phyloP scores from a whole-genome alignment of 164 flowering plant species.

The Vitis rotundifolia region DNA sequence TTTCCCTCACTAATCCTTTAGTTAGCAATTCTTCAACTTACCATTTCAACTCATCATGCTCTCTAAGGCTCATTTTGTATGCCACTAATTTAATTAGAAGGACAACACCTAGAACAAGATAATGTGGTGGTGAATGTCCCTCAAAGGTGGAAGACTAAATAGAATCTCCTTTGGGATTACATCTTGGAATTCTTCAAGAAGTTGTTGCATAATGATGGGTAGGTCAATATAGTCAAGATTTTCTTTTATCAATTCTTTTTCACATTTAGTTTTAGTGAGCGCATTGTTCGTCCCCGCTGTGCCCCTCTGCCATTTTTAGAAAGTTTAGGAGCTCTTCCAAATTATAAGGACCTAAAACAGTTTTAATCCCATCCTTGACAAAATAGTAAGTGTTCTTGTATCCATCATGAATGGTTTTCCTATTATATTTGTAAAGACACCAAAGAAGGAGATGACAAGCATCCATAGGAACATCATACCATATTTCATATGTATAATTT shows the following conservation, averaged over 20 bases:
- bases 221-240: not conserved
- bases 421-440: not conserved
- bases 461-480: not conserved
- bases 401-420: not conserved
- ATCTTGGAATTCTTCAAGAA: not conserved
- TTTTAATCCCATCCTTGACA: not conserved
- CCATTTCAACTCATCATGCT: not conserved
- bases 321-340: not conserved
- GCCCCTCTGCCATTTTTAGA: not conserved
- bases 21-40: not conserved
- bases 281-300: not conserved
- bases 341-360: not conserved
- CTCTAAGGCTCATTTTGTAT: not conserved
- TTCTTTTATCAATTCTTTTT: not conserved
- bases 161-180: not conserved
- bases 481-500: too few relatives aligned
- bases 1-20: not conserved
- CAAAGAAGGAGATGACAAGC: not conserved
- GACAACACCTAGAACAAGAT: too few relatives aligned
- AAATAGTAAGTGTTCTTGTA: not conserved
- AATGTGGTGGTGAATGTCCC: not conserved
- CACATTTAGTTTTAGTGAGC: not conserved
- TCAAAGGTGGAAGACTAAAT: not conserved
- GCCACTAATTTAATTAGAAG: too few relatives aligned
- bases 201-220: not conserved